These are phyloP conservation scores for Calonectria montana DNA, from an alignment of 2,329 filamentous ascomycete species.

Conservation along the genomic window DNA sequence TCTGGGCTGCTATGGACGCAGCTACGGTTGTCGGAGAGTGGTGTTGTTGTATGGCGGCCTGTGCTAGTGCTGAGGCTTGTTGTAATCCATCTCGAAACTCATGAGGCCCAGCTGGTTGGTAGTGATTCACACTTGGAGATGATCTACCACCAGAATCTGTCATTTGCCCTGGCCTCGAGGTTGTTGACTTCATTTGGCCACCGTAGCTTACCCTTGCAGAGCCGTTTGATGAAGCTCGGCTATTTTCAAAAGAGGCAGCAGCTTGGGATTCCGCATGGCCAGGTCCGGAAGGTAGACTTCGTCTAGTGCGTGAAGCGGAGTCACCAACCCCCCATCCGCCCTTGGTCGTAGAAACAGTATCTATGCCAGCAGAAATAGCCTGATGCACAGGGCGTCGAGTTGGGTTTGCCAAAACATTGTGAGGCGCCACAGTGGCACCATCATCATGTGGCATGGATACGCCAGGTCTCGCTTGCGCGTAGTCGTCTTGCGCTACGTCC, in stretches of 20 bases:
- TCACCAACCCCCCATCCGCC: constrained; percentile 26
- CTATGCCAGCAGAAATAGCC: background rate
- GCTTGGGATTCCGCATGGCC: constrained; percentile 6
- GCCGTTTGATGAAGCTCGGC: constrained; percentile 29
- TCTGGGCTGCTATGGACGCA: constrained; percentile 43
- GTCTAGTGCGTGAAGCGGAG: constrained; percentile 16
- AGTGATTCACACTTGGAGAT: constrained; percentile 20
- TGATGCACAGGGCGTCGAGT: constrained; percentile 23
- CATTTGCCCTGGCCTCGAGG: background rate
- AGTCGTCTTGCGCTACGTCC: constrained; percentile 33
- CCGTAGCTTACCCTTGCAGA: constrained; percentile 17
- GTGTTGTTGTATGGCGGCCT: constrained; percentile 39
- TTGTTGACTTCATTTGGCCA: background rate
- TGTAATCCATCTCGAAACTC: constrained; percentile 24
- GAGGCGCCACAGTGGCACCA: constrained; percentile 29
- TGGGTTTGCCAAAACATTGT: constrained; percentile 24
- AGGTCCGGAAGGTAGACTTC: constrained; percentile 34
- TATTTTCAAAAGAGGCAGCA: constrained; percentile 15
- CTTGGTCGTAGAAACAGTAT: constrained; percentile 26
- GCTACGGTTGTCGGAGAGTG: constrained; percentile 42
- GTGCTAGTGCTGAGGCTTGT: constrained; percentile 19
- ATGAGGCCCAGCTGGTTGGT: constrained; percentile 14
- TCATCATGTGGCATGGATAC: constrained; percentile 42
- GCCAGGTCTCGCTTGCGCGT: constrained; percentile 44
- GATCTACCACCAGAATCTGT: background rate